Percentiles rank a stretch among this genome's conserved stretches.
phyloP scores from a whole-genome alignment of 2,329 filamentous ascomycete species.

The Ceratocystis variospora region DNA sequence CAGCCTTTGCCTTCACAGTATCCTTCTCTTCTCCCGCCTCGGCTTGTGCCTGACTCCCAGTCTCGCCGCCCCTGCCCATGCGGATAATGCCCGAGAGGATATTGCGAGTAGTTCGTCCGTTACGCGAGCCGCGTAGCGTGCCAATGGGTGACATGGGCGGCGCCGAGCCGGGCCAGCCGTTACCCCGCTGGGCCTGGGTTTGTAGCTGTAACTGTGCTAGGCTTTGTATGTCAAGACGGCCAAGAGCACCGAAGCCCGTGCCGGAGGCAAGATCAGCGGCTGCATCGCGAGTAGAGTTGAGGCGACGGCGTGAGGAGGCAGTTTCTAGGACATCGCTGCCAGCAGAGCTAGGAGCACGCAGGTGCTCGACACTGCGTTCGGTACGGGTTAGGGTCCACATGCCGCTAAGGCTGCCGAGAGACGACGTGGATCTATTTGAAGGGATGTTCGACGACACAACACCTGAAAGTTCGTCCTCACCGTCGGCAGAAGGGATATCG shows the following conservation, averaged over 20 bases:
- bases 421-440: slow-evolving; percentile 22
- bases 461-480: slow-evolving; percentile 24
- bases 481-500: slow-evolving; percentile 19
- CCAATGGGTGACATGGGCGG: slow-evolving; percentile 17
- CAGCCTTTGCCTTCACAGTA: not conserved
- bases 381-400: slow-evolving; percentile 18
- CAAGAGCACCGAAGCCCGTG: slow-evolving; percentile 21
- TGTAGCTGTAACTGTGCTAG: slow-evolving; percentile 15
- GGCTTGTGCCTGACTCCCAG: not conserved
- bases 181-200: not conserved
- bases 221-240: slow-evolving; percentile 14
- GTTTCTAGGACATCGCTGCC: slow-evolving; percentile 33
- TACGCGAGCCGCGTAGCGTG: slow-evolving; percentile 24
- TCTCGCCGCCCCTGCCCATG: slow-evolving; percentile 31
- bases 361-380: slow-evolving; percentile 23
- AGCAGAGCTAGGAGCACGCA: slow-evolving; percentile 35
- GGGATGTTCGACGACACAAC: slow-evolving; percentile 14
- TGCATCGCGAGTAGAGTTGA: not conserved
- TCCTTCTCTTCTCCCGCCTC: not conserved
- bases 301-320: slow-evolving; percentile 5
- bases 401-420: slow-evolving; percentile 11
- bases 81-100: slow-evolving; percentile 34
- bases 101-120: slow-evolving; percentile 31
- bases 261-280: slow-evolving; percentile 6
- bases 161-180: not conserved